These are phyloP conservation scores for Saprolegnia parasitica DNA, from an alignment of 352 stramenopile genomes.

Conservation along the genomic window DNA sequence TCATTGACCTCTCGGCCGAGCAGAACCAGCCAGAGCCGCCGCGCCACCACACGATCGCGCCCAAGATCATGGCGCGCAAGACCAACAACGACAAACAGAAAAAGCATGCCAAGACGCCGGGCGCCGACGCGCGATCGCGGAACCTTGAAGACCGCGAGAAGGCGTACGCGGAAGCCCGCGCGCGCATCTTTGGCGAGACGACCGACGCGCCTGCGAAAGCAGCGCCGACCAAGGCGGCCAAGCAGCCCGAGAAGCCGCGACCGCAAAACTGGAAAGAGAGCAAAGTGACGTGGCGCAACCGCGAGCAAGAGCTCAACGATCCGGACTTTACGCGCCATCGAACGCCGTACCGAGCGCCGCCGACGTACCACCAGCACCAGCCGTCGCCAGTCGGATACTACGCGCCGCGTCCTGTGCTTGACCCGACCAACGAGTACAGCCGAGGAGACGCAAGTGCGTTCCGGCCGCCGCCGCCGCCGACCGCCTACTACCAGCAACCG, in stretches of 20 bases:
- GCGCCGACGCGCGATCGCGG: constrained; percentile 42
- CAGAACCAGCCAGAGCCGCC: constrained; percentile 46
- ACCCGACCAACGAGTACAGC: constrained; percentile 12
- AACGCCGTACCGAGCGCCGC: constrained; percentile 33
- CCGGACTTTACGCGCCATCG: constrained; percentile 87
- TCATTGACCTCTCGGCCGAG: constrained; percentile 84
- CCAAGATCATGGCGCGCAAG: constrained; percentile 93
- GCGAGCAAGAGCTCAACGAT: constrained; percentile 91
- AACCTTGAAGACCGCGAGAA: constrained; percentile 91
- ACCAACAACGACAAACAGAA: constrained; percentile 36
- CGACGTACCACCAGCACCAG: constrained; percentile 8
- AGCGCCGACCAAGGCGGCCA: neutral
- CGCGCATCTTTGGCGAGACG: constrained; percentile 89
- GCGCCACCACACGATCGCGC: constrained; percentile 49
- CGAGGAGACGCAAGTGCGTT: neutral
- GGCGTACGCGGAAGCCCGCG: constrained; percentile 90
- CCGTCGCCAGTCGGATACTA: constrained; percentile 11
- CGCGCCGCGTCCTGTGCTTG: neutral
- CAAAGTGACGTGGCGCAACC: constrained; percentile 92
- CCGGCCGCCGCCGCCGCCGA: neutral
- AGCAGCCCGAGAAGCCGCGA: constrained; percentile 1
- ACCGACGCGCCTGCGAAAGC: constrained; percentile 17
- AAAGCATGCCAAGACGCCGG: constrained; percentile 37
- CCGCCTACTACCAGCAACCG: neutral
- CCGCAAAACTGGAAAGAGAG: constrained; percentile 79